phyloP scores from a whole-genome alignment of 1,284 basidiomycete species.

The Microbotryomycetes sp. region DNA sequence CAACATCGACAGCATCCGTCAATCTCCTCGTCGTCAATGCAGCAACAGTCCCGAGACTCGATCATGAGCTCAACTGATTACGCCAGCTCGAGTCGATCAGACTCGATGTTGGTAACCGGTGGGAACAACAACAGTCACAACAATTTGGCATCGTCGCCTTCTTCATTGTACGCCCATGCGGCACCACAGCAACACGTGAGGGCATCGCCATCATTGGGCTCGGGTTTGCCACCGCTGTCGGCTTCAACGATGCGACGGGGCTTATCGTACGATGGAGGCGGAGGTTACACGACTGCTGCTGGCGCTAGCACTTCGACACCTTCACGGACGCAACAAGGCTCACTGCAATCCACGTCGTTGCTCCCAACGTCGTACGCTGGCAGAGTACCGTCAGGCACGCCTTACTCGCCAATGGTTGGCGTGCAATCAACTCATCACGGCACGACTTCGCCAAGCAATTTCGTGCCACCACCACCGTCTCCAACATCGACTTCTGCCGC shows the following conservation, averaged over 20 bases:
- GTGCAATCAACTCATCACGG: neutral
- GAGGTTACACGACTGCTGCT: too few relatives aligned
- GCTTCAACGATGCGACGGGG: conserved; percentile 10
- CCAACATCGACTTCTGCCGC: neutral
- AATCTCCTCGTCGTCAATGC: neutral
- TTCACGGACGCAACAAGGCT: neutral
- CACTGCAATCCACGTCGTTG: neutral
- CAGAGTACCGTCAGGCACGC: neutral
- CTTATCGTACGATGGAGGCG: conserved; percentile 7
- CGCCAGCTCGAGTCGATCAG: too few relatives aligned
- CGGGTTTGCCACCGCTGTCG: neutral
- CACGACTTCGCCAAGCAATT: neutral
- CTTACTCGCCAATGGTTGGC: conserved; percentile 2
- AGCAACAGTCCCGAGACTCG: neutral
- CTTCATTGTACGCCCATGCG: neutral
- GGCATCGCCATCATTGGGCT: neutral
- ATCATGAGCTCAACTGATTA: neutral
- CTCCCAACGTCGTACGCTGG: neutral
- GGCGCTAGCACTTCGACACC: neutral
- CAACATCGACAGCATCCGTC: too few relatives aligned
- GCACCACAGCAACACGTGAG: neutral
- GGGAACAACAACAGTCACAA: too few relatives aligned
- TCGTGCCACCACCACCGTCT: neutral
- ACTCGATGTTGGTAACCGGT: too few relatives aligned
- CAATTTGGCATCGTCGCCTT: too few relatives aligned